A percentile compares a stretch with the other conserved stretches of the same genome.
Evolutionary conservation across 31 red algal species (phyloP).

Genomic region (Bonnemaisonia californica): DNA sequence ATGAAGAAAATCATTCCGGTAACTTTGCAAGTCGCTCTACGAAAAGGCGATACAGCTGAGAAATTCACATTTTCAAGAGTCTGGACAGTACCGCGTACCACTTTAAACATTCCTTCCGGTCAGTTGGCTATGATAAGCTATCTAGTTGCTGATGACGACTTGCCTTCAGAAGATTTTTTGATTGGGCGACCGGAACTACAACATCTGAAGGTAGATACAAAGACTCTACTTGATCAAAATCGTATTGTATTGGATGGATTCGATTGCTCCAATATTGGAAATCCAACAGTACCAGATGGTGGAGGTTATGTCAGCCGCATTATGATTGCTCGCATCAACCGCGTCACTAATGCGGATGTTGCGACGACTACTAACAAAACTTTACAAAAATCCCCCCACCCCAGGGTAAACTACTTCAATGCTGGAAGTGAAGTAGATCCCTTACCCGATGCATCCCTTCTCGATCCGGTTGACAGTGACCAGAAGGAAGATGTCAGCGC

Average conservation of each 20-base stretch:
- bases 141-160: slow-evolving; percentile 8
- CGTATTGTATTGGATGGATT: slow-evolving; percentile 15
- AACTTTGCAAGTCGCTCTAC: not conserved
- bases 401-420: not conserved
- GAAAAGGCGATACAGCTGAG: not conserved
- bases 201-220: slow-evolving; percentile 1
- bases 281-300: not conserved
- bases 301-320: not conserved
- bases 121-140: not conserved
- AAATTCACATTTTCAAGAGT: slow-evolving; percentile 4
- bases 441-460: not conserved
- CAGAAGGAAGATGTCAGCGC: not conserved
- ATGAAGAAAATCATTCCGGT: not conserved
- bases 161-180: slow-evolving; percentile 8
- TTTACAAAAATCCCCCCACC: not conserved
- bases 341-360: not conserved
- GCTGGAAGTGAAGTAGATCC: not conserved
- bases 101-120: not conserved
- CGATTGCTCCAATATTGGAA: slow-evolving; percentile 10
- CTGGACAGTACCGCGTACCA: slow-evolving; percentile 4
- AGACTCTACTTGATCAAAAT: slow-evolving; percentile 15
- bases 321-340: not conserved
- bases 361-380: not conserved
- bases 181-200: slow-evolving; percentile 21
- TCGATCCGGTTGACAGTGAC: not conserved